Evolutionary conservation across 352 stramenopile species (phyloP).

Genomic region (Pythium guiyangense): DNA sequence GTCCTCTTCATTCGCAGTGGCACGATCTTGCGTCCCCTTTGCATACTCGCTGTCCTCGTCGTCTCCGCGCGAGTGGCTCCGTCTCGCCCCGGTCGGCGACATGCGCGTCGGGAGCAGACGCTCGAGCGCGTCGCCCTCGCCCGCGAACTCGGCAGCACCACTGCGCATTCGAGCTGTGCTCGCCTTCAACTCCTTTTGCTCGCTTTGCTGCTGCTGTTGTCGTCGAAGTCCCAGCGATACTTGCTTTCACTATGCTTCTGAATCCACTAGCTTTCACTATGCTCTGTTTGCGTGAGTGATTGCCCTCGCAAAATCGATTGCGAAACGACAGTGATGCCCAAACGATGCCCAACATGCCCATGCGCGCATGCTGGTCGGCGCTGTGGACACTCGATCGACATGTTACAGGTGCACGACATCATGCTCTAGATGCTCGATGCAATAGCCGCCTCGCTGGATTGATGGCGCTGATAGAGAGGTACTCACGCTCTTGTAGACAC

Average conservation of each 20-base stretch:
- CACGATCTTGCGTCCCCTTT: background rate
- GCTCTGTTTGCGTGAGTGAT: no score
- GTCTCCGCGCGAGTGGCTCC: background rate
- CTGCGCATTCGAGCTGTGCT: background rate
- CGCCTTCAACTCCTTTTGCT: background rate
- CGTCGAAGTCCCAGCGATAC: no score
- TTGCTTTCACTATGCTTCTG: no score
- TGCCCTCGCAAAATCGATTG: no score
- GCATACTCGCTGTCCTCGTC: background rate
- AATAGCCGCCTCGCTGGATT: background rate
- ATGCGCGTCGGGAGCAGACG: conserved; percentile 24
- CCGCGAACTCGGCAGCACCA: conserved; percentile 5
- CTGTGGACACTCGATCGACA: no score
- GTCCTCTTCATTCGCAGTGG: conserved; percentile 12
- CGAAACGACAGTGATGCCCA: no score
- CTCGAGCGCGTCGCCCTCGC: conserved; percentile 35
- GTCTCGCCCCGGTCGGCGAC: background rate
- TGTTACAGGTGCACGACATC: background rate
- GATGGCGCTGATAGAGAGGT: no score
- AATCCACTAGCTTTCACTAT: no score
- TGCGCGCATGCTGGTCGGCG: no score
- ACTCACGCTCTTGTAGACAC: no score
- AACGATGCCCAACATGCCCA: no score
- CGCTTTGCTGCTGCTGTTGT: no score
- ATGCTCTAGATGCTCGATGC: background rate